Base-by-base conservation (phyloP, 306 rosid species). In the Dalbergia cochinchinensis region DNA sequence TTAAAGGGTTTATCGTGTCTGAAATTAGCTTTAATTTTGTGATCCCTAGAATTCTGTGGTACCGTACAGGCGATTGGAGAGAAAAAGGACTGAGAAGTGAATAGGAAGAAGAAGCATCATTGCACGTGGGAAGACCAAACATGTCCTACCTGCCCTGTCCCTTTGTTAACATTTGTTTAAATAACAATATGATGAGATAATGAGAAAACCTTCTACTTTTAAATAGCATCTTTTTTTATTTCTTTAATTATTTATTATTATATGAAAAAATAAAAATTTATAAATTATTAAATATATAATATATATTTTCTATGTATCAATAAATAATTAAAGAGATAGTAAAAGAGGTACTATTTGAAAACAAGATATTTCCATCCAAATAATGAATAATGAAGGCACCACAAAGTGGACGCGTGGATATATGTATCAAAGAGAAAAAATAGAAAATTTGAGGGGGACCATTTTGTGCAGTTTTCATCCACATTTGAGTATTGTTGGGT, bases 101-200 rank as follows among this genome's bases (percentile, higher is more conserved):
- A 76, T 19, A 74, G 47, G 67, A 70, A 45, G 66, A 76, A 78
- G 84, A 70, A 88, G 87, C 85, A 88, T 87, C 81, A 88, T 89
- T 86, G 90, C 94, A 91, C 87, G 97, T 89, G 92, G 86, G 68
- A 87, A 79, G 79, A 85, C 87, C 84, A 50, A 39, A 64, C 72
- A 71, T 51, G 84, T 60, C 82, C 82, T 64, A 45, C 80, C 41
- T 82, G 63, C 50, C 50, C 47, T 68, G 76, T 4, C 15, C 61
- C 39, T 47, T 20, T 35, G 53, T 34, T n/a, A 50, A 34, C 35
- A 9, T 53, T 34, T 16, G 15, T 33, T 48, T 47, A 53, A 53
- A 53, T 15, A 77, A 54, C 12, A 26, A n/a, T 45, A 20, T 19
- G 37, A 69, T 44, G 55, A 8, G 0, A 53, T 35, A 20, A 68